Evolutionary conservation across 176 grass and related monocot species (phyloP).

Genomic region (Oryza officinalis): DNA sequence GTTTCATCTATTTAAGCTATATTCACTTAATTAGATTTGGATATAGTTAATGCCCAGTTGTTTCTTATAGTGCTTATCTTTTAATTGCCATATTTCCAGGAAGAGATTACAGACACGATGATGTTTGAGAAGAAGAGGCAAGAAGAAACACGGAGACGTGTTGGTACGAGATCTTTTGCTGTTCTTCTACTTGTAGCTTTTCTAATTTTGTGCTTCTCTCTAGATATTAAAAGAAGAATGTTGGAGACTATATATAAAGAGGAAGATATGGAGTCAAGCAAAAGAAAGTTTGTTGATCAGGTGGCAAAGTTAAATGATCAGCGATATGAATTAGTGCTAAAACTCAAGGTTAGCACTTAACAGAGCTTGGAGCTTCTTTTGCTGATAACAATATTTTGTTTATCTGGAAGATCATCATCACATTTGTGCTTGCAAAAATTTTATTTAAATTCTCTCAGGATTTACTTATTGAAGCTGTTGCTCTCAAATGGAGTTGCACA

Average conservation of each 20-base stretch:
- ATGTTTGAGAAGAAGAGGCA: constrained; percentile 54
- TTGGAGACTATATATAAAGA: constrained; percentile 69
- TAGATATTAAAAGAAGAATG: constrained; percentile 51
- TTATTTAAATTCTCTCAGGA: constrained; percentile 42
- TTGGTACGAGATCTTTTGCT: constrained; percentile 50
- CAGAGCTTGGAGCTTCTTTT: background rate
- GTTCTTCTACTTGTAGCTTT: constrained; percentile 35
- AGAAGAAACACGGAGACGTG: constrained; percentile 54
- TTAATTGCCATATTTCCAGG: constrained; percentile 47
- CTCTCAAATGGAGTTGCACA: constrained; percentile 71
- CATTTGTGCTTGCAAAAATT: constrained; percentile 13
- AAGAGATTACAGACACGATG: constrained; percentile 58
- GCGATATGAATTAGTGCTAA: constrained; percentile 55
- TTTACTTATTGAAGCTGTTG: constrained; percentile 77
- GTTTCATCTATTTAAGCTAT: constrained; percentile 40
- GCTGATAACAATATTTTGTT: background rate
- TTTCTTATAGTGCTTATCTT: constrained; percentile 20
- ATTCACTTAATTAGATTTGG: constrained; percentile 2
- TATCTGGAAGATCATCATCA: constrained; percentile 1
- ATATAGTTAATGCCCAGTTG: constrained; percentile 1
- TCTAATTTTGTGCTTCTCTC: constrained; percentile 27
- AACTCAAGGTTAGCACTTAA: constrained; percentile 68
- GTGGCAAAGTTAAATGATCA: constrained; percentile 61
- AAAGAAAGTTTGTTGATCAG: constrained; percentile 67
- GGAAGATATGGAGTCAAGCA: constrained; percentile 73